Percentiles rank a stretch among this genome's conserved stretches.
Conservation (phyloP, 805 yeast species). For the Metschnikowia koreensis region DNA sequence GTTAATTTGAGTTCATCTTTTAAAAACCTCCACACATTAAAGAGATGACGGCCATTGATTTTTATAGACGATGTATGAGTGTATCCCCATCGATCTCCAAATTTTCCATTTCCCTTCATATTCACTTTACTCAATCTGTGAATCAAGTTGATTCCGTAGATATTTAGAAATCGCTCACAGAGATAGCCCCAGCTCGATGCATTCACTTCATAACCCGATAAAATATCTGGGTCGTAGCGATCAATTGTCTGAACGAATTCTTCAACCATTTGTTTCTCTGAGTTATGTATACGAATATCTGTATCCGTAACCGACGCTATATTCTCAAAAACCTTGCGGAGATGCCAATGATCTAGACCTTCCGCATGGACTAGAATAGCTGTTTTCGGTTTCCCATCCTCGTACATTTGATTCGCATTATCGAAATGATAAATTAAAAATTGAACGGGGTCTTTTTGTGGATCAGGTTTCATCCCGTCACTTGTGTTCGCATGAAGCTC, state of each 20-base stretch:
- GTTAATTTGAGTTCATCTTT: conserved; percentile 60
- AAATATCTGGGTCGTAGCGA: conserved; percentile 78
- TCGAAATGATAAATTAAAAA: conserved; percentile 66
- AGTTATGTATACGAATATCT: conserved; percentile 6
- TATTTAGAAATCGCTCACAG: conserved; percentile 55
- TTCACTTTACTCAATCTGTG: conserved; percentile 60
- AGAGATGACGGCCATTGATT: conserved; percentile 76
- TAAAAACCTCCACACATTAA: conserved; percentile 82
- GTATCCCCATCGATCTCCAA: conserved; percentile 76
- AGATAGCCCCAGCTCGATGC: conserved; percentile 87
- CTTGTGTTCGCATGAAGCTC: conserved; percentile 67
- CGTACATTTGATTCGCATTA: conserved; percentile 27
- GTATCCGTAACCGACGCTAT: conserved; percentile 5
- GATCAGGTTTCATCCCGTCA: conserved; percentile 57
- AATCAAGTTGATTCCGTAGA: conserved; percentile 52
- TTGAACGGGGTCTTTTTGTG: conserved; percentile 53
- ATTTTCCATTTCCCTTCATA: conserved; percentile 46
- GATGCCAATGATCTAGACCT: not conserved
- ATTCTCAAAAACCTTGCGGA: not conserved
- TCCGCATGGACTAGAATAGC: conserved; percentile 8
- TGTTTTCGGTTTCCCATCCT: conserved; percentile 6
- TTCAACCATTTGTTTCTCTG: conserved; percentile 61
- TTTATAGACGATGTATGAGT: conserved; percentile 69
- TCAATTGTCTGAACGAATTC: conserved; percentile 56
- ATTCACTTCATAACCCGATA: conserved; percentile 83